Evolutionary conservation across 352 stramenopile species (phyloP).

Genomic region (Hyaloperonospora arabidopsidis): DNA sequence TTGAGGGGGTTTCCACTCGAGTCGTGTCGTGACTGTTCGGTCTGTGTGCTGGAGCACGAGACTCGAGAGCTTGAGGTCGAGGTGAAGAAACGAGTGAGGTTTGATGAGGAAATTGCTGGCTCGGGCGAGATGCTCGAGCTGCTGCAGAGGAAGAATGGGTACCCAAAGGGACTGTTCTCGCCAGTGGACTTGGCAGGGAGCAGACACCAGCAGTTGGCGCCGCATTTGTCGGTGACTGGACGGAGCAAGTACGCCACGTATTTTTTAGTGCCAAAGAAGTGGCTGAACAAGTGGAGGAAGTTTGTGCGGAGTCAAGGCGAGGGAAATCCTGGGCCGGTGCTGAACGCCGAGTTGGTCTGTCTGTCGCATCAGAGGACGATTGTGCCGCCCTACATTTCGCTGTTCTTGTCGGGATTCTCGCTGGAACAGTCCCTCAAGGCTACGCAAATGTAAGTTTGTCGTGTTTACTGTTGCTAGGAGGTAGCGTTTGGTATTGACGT

Average conservation of each 20-base stretch:
- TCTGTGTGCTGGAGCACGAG: constrained; percentile 51
- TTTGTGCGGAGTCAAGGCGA: constrained; percentile 60
- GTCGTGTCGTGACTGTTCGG: constrained; percentile 45
- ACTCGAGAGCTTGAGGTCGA: constrained; percentile 46
- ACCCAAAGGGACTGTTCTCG: constrained; percentile 73
- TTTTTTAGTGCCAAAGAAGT: constrained; percentile 82
- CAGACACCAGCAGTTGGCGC: constrained; percentile 26
- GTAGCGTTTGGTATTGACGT: not conserved
- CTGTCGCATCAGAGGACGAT: constrained; percentile 70
- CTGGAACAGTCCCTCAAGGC: constrained; percentile 69
- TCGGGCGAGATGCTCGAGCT: constrained; percentile 63
- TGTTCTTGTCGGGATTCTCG: constrained; percentile 80
- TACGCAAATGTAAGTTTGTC: constrained; percentile 56
- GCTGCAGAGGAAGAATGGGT: constrained; percentile 68
- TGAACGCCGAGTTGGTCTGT: constrained; percentile 78
- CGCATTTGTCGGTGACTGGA: constrained; percentile 49
- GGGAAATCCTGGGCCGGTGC: constrained; percentile 53
- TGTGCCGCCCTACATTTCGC: constrained; percentile 75
- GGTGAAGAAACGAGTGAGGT: constrained; percentile 44
- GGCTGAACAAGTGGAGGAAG: constrained; percentile 71
- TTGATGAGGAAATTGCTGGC: constrained; percentile 55
- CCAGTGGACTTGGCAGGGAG: constrained; percentile 19
- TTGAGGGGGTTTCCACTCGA: constrained; percentile 45
- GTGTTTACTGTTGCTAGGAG: not conserved
- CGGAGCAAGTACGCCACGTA: constrained; percentile 49